Evolutionary conservation across 1,284 basidiomycete genomes (phyloP).

Genomic region (Mycena citricolor): DNA sequence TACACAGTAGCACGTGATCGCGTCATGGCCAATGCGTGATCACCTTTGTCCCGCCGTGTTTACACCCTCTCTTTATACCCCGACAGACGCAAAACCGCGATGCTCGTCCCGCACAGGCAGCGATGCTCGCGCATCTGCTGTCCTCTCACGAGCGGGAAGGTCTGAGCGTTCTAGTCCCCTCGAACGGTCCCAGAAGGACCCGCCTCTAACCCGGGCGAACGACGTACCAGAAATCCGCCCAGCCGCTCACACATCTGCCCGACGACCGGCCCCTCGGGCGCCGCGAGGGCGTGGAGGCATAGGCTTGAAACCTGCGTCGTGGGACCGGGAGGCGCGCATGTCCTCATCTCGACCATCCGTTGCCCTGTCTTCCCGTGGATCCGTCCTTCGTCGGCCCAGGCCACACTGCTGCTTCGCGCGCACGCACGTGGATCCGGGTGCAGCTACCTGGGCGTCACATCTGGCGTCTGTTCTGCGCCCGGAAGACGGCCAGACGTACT

Average conservation of each 20-base stretch:
- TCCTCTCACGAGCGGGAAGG: conserved; percentile 7
- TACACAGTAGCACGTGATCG: too few species aligned
- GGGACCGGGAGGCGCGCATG: neutral
- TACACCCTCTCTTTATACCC: conserved; percentile 1
- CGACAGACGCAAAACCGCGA: conserved; percentile 7
- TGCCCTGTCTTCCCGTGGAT: conserved; percentile 8
- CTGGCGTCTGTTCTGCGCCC: too few species aligned
- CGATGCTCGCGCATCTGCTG: neutral
- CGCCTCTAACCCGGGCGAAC: conserved; percentile 10
- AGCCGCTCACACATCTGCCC: too few species aligned
- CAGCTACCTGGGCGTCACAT: too few species aligned
- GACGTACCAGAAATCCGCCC: conserved; percentile 11
- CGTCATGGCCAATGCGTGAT: too few species aligned
- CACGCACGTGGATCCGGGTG: too few species aligned
- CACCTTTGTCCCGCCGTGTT: too few species aligned
- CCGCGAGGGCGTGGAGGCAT: conserved; percentile 1
- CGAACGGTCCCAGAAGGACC: conserved; percentile 8
- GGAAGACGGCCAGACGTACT: too few species aligned
- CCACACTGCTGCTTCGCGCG: conserved; percentile 1
- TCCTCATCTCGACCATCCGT: neutral
- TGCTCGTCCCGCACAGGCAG: conserved; percentile 17
- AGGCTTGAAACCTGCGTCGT: conserved; percentile 6
- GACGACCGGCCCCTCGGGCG: conserved; percentile 5
- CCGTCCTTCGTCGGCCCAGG: too few species aligned
- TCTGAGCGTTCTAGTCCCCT: conserved; percentile 14